phyloP scores from a whole-genome alignment of 495 filamentous ascomycete species.

The Xeromyces bisporus region DNA sequence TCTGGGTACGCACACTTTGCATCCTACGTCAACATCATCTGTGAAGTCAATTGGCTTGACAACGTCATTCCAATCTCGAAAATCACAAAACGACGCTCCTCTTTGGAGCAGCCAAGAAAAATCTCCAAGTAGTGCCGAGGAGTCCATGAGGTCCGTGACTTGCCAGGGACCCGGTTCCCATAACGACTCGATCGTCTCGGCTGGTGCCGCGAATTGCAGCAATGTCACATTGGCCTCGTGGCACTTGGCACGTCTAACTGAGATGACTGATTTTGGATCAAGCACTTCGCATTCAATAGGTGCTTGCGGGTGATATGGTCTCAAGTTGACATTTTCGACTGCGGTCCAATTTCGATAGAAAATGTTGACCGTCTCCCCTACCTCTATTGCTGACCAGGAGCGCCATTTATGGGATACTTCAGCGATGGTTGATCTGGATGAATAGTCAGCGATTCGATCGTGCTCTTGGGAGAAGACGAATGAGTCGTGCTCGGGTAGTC shows the following conservation, averaged over 20 bases:
- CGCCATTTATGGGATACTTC: constrained; percentile 20
- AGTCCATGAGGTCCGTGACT: constrained; percentile 8
- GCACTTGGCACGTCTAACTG: constrained; percentile 8
- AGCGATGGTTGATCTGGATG: constrained; percentile 32
- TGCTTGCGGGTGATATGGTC: constrained; percentile 1
- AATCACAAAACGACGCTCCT: constrained; percentile 6
- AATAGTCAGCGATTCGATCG: constrained; percentile 34
- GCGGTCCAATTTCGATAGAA: constrained; percentile 14
- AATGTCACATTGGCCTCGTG: constrained; percentile 14
- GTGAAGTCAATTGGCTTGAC: background rate
- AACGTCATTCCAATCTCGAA: constrained; percentile 13
- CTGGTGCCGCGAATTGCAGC: constrained; percentile 9
- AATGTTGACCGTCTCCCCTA: constrained; percentile 5
- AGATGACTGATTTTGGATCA: constrained; percentile 3
- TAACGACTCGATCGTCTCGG: constrained; percentile 3
- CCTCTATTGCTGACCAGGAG: constrained; percentile 4
- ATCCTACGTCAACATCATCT: constrained; percentile 4
- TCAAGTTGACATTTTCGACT: constrained; percentile 4
- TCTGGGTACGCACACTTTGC: constrained; percentile 25
- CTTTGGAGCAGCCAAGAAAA: constrained; percentile 18
- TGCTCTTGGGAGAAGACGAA: constrained; percentile 49
- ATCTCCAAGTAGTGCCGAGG: constrained; percentile 8
- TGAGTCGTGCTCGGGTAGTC: constrained; percentile 30
- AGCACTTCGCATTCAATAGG: constrained; percentile 6
- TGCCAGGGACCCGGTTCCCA: constrained; percentile 7